phyloP scores from a whole-genome alignment of 805 yeast species.

The Komagataella pastoris region DNA sequence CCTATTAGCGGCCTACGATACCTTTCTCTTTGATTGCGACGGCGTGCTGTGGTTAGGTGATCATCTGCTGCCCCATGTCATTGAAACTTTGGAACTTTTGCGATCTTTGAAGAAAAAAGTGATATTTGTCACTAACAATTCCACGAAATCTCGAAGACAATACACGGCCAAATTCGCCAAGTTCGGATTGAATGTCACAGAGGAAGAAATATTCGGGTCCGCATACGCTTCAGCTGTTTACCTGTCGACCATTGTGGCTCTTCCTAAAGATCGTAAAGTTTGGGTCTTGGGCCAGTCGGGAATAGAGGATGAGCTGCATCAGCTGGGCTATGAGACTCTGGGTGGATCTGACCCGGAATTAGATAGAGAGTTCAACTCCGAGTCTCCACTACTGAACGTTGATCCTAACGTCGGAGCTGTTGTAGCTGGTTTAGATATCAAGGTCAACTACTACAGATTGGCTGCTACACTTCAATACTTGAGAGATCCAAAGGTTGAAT shows the following conservation, averaged over 20 bases:
- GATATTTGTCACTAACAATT: constrained; percentile 89
- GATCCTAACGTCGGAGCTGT: constrained; percentile 80
- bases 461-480: constrained; percentile 77
- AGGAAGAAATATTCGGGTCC: constrained; percentile 78
- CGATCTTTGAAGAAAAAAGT: constrained; percentile 45
- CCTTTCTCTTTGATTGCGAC: constrained; percentile 91
- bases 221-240: constrained; percentile 88
- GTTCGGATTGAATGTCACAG: constrained; percentile 32
- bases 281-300: constrained; percentile 89
- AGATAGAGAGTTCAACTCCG: constrained; percentile 39
- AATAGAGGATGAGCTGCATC: constrained; percentile 63
- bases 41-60: constrained; percentile 94
- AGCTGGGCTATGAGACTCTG: constrained; percentile 58
- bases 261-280: constrained; percentile 66
- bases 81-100: constrained; percentile 60
- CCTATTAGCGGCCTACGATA: constrained; percentile 59
- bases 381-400: constrained; percentile 38
- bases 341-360: constrained; percentile 76
- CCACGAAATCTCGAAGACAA: constrained; percentile 75
- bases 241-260: constrained; percentile 57
- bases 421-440: constrained; percentile 72
- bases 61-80: constrained; percentile 62
- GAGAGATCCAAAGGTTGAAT: constrained; percentile 47
- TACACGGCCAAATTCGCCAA: constrained; percentile 67
- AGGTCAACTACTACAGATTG: constrained; percentile 69